Evolutionary conservation across 2,329 filamentous ascomycete species (phyloP), one percentile per base, ranked within the genome.

Genomic region (Dryadomyces quercus-mongolicae): DNA sequence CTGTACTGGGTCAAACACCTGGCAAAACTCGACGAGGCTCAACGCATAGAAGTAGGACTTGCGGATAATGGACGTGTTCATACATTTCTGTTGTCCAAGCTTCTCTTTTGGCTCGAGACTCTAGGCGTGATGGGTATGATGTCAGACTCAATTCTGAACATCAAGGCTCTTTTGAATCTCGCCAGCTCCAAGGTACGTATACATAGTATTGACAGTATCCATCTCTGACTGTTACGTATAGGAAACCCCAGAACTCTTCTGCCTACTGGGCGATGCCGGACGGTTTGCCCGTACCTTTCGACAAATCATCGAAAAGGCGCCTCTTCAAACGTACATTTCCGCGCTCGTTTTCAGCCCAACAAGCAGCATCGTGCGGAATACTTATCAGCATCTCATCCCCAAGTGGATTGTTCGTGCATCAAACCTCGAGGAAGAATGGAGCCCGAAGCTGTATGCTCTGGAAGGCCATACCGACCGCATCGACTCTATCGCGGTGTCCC

Each of bases 91-190:
- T 42, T 16, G 38, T 5, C 36, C 2, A 40, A 38, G 13, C 18
- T 51, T 25, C 49, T 51, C 15, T 51, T 51, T 20, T 51, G 49
- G 49, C 36, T 51, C 10, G 49, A 51, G 49, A 31, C 49, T 6
- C n/a, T 51, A 8, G 25, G 36, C 13, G 12, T 51, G 36, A 43
- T 25, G 4, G 49, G 49, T 2, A 15, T 21, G 20, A 43, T 21
- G 49, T 7, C 18, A 1, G 22, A 13, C 18, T 42, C 18, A 7
- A 25, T 51, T 18, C 36, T 2, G 49, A 31, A 15, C 5, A 43
- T 51, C 12, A 25, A 3, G 34, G 15, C 13, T 36, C 25, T 49
- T 7, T 7, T 9, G 12, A 34, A 7, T 12, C 9, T 25, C 20
- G 12, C 45, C 45, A 18, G n/a, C n/a, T n/a, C n/a, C n/a, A n/a